Conservation (phyloP, 2,329 filamentous ascomycete species). For the Cercospora beticola region DNA sequence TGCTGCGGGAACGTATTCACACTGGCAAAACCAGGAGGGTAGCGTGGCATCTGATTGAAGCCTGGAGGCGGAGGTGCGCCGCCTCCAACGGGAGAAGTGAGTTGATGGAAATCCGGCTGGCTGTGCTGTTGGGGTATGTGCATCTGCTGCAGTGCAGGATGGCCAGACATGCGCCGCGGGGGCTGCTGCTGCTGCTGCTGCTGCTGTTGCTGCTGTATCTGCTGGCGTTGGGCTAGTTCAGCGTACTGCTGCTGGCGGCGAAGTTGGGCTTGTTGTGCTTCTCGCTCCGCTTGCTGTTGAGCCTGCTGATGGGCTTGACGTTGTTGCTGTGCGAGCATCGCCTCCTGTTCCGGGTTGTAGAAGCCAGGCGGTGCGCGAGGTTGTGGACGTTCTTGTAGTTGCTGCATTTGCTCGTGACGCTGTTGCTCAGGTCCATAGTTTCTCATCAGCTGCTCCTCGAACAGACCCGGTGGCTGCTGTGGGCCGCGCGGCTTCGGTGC, state of each 20-base stretch:
- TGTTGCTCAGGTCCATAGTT: conserved; percentile 29
- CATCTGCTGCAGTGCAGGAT: conserved; percentile 33
- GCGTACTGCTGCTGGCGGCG: conserved; percentile 14
- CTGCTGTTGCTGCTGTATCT: conserved; percentile 10
- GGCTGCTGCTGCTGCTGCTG: conserved; percentile 17
- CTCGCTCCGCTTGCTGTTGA: conserved; percentile 10
- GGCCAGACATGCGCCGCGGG: conserved; percentile 30
- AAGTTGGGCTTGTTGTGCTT: conserved; percentile 12
- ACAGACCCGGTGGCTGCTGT: conserved; percentile 37
- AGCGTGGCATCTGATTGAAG: conserved; percentile 36
- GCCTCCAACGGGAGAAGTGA: conserved; percentile 16
- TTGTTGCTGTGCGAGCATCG: conserved; percentile 35
- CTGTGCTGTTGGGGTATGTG: conserved; percentile 30
- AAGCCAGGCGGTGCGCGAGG: conserved; percentile 39
- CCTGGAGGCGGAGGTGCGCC: conserved; percentile 32
- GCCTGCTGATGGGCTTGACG: conserved; percentile 21
- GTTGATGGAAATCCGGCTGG: conserved; percentile 29
- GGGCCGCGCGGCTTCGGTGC: conserved; percentile 39
- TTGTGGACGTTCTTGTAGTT: conserved; percentile 27
- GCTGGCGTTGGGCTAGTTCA: conserved; percentile 9
- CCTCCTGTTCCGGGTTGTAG: conserved; percentile 34
- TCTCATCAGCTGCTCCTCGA: conserved; percentile 39
- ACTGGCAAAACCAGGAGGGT: conserved; percentile 36
- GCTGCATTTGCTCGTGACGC: conserved; percentile 23
- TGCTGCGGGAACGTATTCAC: conserved; percentile 34